Evolutionary conservation across 305 asterid species (phyloP).

Genomic region (Plantago coronopus): DNA sequence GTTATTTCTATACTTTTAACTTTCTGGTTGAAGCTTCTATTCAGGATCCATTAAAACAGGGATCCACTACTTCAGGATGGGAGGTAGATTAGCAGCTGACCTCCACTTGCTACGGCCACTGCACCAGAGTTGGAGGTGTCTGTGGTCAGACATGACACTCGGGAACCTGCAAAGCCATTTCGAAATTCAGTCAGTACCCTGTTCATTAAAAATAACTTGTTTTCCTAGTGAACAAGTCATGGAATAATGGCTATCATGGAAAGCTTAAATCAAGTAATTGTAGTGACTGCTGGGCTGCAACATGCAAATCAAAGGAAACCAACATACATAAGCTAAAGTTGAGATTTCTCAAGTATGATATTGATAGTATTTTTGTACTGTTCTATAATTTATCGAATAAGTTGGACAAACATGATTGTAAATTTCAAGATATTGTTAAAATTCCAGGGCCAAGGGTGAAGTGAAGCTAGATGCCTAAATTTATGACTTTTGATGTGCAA

Average conservation of each 20-base stretch:
- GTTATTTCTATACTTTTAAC: too few relatives aligned
- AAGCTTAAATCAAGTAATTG: too few relatives aligned
- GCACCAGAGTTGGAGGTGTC: slow-evolving; percentile 56
- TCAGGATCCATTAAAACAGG: background rate
- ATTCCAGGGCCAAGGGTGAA: too few relatives aligned
- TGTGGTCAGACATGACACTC: slow-evolving; percentile 51
- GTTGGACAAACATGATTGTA: slow-evolving; percentile 6
- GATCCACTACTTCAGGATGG: slow-evolving; percentile 29
- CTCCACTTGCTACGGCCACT: slow-evolving; percentile 63
- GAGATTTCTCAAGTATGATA: background rate
- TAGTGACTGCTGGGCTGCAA: too few relatives aligned
- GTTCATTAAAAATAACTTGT: background rate
- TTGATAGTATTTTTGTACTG: too few relatives aligned
- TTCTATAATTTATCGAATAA: background rate
- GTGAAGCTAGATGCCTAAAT: too few relatives aligned
- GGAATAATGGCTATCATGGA: too few relatives aligned
- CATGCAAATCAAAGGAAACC: background rate
- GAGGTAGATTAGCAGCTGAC: slow-evolving; percentile 58
- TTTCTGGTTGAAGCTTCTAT: background rate
- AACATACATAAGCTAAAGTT: background rate
- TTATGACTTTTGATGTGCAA: too few relatives aligned
- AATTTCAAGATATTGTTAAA: background rate
- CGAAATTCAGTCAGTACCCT: slow-evolving; percentile 18
- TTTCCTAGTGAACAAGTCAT: background rate
- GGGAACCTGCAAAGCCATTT: slow-evolving; percentile 41